Percentiles rank a stretch among this genome's conserved stretches.
These are phyloP conservation scores for Barbatosphaeria neglecta DNA, from an alignment of 495 filamentous ascomycete genomes.

Conservation along the genomic window DNA sequence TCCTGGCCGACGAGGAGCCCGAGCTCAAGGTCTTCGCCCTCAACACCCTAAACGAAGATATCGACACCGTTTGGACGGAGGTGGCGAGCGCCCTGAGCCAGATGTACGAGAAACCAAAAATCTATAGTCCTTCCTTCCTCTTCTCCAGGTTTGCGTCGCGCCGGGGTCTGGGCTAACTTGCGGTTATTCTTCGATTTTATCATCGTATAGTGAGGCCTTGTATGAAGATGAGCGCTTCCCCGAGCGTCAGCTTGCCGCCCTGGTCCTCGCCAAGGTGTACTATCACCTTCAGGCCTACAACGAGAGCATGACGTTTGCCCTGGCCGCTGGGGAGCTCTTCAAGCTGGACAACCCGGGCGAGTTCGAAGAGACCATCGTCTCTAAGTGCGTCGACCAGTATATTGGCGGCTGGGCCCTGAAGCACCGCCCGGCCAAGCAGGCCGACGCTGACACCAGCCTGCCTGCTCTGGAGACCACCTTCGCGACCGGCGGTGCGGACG, in stretches of 20 bases:
- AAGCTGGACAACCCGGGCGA: conserved; percentile 83
- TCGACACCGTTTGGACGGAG: conserved; percentile 95
- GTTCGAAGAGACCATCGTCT: conserved; percentile 98
- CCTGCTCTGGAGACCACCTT: conserved; percentile 68
- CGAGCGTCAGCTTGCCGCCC: conserved; percentile 83
- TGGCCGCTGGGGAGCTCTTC: conserved; percentile 91
- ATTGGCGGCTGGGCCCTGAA: conserved; percentile 71
- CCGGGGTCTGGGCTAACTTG: too few relatives aligned
- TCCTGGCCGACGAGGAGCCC: conserved; percentile 85
- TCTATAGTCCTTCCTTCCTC: neutral
- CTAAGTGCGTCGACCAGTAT: conserved; percentile 96
- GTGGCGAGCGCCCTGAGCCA: conserved; percentile 82
- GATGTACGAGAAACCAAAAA: conserved; percentile 59
- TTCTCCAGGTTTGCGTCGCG: conserved; percentile 9
- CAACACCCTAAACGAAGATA: conserved; percentile 85
- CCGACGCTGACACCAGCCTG: conserved; percentile 38
- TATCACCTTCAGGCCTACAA: conserved; percentile 98
- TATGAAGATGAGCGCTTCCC: conserved; percentile 95
- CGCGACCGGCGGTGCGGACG: conserved; percentile 46
- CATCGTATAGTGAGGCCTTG: conserved; percentile 66
- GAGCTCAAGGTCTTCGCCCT: conserved; percentile 90
- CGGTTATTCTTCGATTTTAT: too few relatives aligned
- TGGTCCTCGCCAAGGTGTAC: conserved; percentile 95
- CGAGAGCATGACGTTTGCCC: conserved; percentile 96
- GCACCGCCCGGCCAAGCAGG: conserved; percentile 38